Base-by-base conservation (phyloP, 176 grass and related monocot genomes). In the Bothriochloa decipiens region DNA sequence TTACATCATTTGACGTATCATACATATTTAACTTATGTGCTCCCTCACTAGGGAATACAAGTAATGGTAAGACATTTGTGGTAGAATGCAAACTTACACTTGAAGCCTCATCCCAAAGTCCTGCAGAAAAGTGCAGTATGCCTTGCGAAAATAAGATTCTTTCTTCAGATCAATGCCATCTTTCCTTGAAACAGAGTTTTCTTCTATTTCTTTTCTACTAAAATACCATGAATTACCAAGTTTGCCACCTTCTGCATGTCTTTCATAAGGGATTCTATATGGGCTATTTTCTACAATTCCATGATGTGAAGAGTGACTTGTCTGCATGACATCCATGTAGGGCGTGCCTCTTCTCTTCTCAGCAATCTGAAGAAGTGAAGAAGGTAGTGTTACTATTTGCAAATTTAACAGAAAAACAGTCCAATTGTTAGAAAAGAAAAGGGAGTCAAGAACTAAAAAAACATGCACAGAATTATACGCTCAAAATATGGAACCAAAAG, bases 21-120 rank as follows among this genome's bases (percentile, higher is more conserved):
- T 55, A 15, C 33, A 65, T 32, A 74, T 23, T 80, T 74, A 12
- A 61, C 23, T 20, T 40, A 41, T 71, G 67, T 65, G 22, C 53
- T 53, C 37, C 28, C 67, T 39, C 20, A 86, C 63, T n/a, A 80
- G 41, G 49, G 17, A 86, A 86, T 80, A 60, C 18, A 78, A 29
- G 32, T 45, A 53, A 62, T 33, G 18, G 29, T 36, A 74, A 37
- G 63, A 55, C 60, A 52, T 25, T 60, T 77, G 39, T 40, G 11
- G 28, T 47, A 50, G 50, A 71, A 47, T 12, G 68, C 60, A 83
- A 75, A 49, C 95, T 94, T 94, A 97, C 95, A 97, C 95, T 94
- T 97, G 87, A 88, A 97, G 92, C 79, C 88, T 94, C 88, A 97
- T 94, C 67, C 95, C 95, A n/a, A 97, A 89, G 72, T 97, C 95